These are phyloP conservation scores for Austroboletus rostrupii DNA, from an alignment of 1,284 basidiomycete species.

Conservation along the genomic window DNA sequence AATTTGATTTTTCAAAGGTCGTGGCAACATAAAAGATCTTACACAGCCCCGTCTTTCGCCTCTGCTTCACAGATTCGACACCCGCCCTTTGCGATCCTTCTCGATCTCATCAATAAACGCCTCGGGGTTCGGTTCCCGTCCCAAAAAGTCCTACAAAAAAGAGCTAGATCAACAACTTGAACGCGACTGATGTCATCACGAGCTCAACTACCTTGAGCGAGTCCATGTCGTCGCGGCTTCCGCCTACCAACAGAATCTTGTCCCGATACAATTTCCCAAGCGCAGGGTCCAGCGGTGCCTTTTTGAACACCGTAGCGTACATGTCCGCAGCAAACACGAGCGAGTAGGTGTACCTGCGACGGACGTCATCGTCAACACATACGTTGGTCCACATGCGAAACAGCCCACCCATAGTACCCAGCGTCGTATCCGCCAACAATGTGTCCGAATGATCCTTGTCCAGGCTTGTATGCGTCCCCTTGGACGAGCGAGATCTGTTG, in stretches of 20 bases:
- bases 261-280: constrained; percentile 51
- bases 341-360: constrained; percentile 27
- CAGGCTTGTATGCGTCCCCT: constrained; percentile 48
- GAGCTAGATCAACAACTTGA: not conserved
- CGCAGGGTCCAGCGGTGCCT: constrained; percentile 64
- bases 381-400: not conserved
- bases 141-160: constrained; percentile 59
- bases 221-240: constrained; percentile 54
- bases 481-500: constrained; percentile 67
- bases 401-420: constrained; percentile 67
- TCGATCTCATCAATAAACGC: constrained; percentile 39
- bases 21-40: not conserved
- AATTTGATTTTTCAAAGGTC: too few relatives aligned
- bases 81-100: not conserved
- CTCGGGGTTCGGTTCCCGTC: constrained; percentile 69
- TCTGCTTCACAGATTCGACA: constrained; percentile 9
- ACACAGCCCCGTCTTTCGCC: not conserved
- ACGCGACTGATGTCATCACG: not conserved
- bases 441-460: constrained; percentile 42
- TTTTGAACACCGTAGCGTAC: constrained; percentile 54
- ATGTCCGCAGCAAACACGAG: constrained; percentile 34
- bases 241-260: constrained; percentile 53
- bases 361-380: not conserved
- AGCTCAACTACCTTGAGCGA: constrained; percentile 43
- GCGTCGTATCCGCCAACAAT: constrained; percentile 49